phyloP scores from a whole-genome alignment of 192 early-diverging fungal genomes.

The Coemansia sp. region DNA sequence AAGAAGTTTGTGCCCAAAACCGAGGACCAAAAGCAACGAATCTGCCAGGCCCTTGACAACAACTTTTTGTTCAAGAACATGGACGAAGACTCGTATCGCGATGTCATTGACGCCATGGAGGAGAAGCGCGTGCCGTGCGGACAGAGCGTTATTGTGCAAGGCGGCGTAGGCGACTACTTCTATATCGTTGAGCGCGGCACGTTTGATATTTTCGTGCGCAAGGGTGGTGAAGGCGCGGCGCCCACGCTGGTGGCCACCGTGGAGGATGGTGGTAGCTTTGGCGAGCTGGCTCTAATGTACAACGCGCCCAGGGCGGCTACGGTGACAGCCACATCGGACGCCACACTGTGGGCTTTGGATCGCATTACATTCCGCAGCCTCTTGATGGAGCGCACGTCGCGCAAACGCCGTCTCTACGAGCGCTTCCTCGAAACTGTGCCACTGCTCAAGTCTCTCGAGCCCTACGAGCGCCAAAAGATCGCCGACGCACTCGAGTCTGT shows the following conservation, averaged over 20 bases:
- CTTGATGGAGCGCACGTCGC: conserved; percentile 96
- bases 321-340: conserved; percentile 80
- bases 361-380: conserved; percentile 96
- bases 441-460: conserved; percentile 84
- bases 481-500: conserved; percentile 97
- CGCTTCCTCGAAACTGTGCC: conserved; percentile 92
- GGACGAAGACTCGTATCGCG: conserved; percentile 94
- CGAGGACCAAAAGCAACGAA: conserved; percentile 80
- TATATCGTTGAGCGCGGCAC: conserved; percentile 96
- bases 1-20: conserved; percentile 91
- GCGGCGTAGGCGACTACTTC: conserved; percentile 96
- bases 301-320: conserved; percentile 98
- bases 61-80: conserved; percentile 95
- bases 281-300: conserved; percentile 99
- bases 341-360: conserved; percentile 95
- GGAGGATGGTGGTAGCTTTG: conserved; percentile 89
- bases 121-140: conserved; percentile 77
- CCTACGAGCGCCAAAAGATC: conserved; percentile 98
- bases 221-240: conserved; percentile 59
- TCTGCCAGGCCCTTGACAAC: conserved; percentile 76
- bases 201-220: conserved; percentile 87
- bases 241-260: conserved; percentile 80
- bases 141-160: conserved; percentile 89
- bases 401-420: conserved; percentile 97
- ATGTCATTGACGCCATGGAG: conserved; percentile 95